These are phyloP conservation scores for Westerdykella ornata DNA, from an alignment of 2,329 filamentous ascomycete genomes.

Conservation along the genomic window DNA sequence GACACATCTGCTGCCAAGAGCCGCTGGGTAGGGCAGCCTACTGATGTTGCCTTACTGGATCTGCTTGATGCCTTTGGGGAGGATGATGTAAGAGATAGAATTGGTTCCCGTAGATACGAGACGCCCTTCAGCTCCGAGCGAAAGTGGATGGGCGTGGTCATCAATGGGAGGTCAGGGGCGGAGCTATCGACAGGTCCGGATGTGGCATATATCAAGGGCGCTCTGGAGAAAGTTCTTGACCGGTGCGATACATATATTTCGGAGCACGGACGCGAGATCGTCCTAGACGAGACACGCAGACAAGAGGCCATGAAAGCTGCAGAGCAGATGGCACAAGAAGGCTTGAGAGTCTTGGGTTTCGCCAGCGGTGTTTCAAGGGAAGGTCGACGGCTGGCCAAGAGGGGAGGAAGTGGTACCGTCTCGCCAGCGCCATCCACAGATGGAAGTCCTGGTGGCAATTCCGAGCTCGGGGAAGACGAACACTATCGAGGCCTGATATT, in stretches of 20 bases:
- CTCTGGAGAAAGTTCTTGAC: slow-evolving; percentile 76
- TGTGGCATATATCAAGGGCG: slow-evolving; percentile 91
- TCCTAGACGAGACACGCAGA: slow-evolving; percentile 68
- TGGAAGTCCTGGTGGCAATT: slow-evolving; percentile 4
- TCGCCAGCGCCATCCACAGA: slow-evolving; percentile 20
- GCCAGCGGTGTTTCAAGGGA: slow-evolving; percentile 64
- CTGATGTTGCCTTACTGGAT: slow-evolving; percentile 94
- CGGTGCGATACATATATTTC: slow-evolving; percentile 89
- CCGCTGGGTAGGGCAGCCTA: slow-evolving; percentile 93
- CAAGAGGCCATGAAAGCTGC: slow-evolving; percentile 72
- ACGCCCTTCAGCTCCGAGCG: slow-evolving; percentile 94
- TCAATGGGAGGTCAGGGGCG: slow-evolving; percentile 49
- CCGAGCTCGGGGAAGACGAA: slow-evolving; percentile 54
- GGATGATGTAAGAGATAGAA: slow-evolving; percentile 79
- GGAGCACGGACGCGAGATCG: slow-evolving; percentile 75
- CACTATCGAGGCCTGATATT: slow-evolving; percentile 79
- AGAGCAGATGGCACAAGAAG: slow-evolving; percentile 79
- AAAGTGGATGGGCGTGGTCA: slow-evolving; percentile 98
- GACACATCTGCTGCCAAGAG: slow-evolving; percentile 63
- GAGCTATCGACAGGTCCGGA: slow-evolving; percentile 57
- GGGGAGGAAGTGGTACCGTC: slow-evolving; percentile 27
- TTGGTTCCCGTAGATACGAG: slow-evolving; percentile 75
- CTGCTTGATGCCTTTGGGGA: slow-evolving; percentile 85
- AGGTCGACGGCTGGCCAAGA: slow-evolving; percentile 12
- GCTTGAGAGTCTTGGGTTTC: slow-evolving; percentile 85